Evolutionary conservation across 106 monocot species (phyloP).

Genomic region (Phalaenopsis equestris): DNA sequence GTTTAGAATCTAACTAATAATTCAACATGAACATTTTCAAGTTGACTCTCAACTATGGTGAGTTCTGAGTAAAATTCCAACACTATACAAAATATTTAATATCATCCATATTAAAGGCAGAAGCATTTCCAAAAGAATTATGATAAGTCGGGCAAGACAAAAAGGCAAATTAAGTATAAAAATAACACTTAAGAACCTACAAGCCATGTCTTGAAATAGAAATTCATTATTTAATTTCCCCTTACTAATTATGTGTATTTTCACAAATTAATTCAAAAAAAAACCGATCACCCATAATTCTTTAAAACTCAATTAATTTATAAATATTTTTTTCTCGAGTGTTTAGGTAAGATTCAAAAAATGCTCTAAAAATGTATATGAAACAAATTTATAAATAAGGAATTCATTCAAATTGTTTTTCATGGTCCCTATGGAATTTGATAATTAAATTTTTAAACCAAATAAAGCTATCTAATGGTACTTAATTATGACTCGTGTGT

Average conservation of each 20-base stretch:
- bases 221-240: not conserved
- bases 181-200: not conserved
- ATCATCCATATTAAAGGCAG: too few species aligned
- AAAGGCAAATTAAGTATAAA: not conserved
- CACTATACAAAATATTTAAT: not conserved
- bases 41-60: too few species aligned
- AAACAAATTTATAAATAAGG: not conserved
- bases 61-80: not conserved
- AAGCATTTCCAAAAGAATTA: not conserved
- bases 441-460: not conserved
- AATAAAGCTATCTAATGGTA: not conserved
- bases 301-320: not conserved
- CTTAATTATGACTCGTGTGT: not conserved
- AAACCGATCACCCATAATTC: not conserved
- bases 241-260: not conserved
- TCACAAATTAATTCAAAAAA: not conserved
- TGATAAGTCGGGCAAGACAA: not conserved
- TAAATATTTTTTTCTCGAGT: not conserved
- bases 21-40: not conserved
- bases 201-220: not conserved
- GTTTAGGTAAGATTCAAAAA: conserved; percentile 5
- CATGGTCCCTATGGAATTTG: not conserved
- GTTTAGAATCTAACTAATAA: not conserved
- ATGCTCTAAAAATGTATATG: not conserved
- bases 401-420: not conserved